Conservation (phyloP, 2,329 filamentous ascomycete species). For the Tolypocladium capitatum region DNA sequence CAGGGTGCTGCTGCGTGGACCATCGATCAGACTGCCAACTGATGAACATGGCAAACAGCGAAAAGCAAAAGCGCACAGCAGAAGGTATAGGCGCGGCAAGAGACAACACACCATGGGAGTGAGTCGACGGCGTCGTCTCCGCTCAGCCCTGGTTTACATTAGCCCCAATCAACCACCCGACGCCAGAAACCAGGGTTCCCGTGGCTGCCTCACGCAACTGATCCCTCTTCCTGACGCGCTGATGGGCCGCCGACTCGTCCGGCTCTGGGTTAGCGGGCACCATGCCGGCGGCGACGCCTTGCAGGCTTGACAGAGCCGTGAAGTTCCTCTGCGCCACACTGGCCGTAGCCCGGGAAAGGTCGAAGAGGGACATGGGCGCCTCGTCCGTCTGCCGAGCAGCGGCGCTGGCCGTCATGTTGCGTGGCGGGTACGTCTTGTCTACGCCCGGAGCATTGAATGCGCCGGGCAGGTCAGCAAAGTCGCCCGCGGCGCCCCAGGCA, state of each 20-base stretch:
- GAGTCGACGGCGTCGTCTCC: not conserved
- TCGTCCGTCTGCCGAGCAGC: constrained; percentile 32
- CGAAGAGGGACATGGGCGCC: constrained; percentile 51
- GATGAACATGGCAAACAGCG: not conserved
- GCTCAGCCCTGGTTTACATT: constrained; percentile 13
- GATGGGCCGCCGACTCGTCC: constrained; percentile 16
- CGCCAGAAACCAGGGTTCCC: constrained; percentile 51
- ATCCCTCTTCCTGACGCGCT: constrained; percentile 55
- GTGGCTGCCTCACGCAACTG: constrained; percentile 54
- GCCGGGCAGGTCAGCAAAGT: constrained; percentile 43
- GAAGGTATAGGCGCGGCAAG: not conserved
- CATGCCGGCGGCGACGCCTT: constrained; percentile 14
- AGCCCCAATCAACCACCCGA: constrained; percentile 57
- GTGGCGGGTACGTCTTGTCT: constrained; percentile 12
- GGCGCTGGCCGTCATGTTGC: constrained; percentile 21
- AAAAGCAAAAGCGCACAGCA: not conserved
- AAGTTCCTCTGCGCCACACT: constrained; percentile 45
- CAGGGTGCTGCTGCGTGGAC: too few species aligned
- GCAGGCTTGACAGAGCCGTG: constrained; percentile 39
- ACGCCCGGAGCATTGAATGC: constrained; percentile 28
- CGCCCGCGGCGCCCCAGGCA: constrained; percentile 56
- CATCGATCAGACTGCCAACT: not conserved
- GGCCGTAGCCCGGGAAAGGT: constrained; percentile 48
- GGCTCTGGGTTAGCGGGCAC: constrained; percentile 4
- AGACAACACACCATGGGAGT: not conserved